Conservation (phyloP, 2,329 filamentous ascomycete genomes). For the Falciphora oryzae region DNA sequence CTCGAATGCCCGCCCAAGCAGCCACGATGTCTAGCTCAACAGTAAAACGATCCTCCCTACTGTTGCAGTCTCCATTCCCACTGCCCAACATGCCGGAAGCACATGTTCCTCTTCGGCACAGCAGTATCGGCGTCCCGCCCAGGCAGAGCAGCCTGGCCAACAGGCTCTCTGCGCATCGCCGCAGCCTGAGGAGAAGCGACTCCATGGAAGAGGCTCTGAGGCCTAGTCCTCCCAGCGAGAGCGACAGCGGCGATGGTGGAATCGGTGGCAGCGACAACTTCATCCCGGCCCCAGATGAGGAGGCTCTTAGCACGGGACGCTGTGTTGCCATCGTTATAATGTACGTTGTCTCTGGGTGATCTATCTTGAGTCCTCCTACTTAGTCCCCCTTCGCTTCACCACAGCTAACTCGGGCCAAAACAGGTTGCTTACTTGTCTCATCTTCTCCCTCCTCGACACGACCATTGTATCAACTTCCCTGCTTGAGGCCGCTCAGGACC, state of each 20-base stretch:
- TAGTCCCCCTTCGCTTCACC: not conserved
- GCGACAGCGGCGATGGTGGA: not conserved
- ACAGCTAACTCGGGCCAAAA: constrained; percentile 2
- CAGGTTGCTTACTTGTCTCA: constrained; percentile 18
- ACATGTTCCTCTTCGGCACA: not conserved
- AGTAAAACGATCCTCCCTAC: not conserved
- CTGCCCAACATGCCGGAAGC: not conserved
- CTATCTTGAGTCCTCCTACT: not conserved
- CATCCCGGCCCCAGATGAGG: not conserved
- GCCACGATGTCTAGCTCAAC: not conserved
- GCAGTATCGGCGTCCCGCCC: not conserved
- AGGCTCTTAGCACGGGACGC: not conserved
- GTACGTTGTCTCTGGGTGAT: not conserved
- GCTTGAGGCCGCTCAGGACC: constrained; percentile 16
- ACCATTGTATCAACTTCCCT: constrained; percentile 21
- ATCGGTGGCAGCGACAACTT: not conserved
- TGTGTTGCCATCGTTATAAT: not conserved
- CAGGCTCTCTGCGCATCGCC: not conserved
- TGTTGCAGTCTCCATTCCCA: not conserved
- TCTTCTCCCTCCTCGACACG: constrained; percentile 20
- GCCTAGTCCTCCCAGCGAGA: not conserved
- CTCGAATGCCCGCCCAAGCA: not conserved
- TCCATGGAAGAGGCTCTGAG: constrained; percentile 8
- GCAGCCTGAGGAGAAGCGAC: not conserved
- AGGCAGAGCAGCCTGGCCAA: not conserved